Percentiles rank a stretch among this genome's conserved stretches.
These are phyloP conservation scores for Hyphopichia khmerensis DNA, from an alignment of 1,139 yeast genomes.

Conservation along the genomic window DNA sequence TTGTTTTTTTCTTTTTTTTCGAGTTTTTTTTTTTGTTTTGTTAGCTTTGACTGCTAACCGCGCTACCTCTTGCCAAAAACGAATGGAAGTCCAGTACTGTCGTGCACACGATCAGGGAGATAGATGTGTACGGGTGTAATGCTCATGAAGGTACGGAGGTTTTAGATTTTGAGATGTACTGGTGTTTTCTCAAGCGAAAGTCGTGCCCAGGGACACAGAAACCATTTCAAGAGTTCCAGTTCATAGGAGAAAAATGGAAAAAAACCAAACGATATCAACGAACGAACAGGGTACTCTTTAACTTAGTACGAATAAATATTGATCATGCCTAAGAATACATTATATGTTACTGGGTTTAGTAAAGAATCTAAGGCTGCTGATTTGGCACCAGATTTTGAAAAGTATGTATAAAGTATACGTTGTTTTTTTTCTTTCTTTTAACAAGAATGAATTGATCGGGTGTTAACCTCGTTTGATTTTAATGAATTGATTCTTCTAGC, in stretches of 20 bases:
- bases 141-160: too few species aligned
- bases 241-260: too few species aligned
- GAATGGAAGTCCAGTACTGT: too few species aligned
- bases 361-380: constrained; percentile 63
- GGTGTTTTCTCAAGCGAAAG: too few species aligned
- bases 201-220: too few species aligned
- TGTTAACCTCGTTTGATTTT: not conserved
- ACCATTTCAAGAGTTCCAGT: too few species aligned
- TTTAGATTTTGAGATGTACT: too few species aligned
- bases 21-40: not conserved
- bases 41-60: not conserved
- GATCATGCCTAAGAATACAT: constrained; percentile 53
- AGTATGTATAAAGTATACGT: constrained; percentile 41
- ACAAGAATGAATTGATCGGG: too few species aligned
- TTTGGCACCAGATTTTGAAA: constrained; percentile 67
- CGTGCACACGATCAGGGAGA: too few species aligned
- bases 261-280: not conserved
- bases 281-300: not conserved
- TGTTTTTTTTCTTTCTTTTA: too few species aligned
- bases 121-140: too few species aligned
- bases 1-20: not conserved
- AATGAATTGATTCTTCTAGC: not conserved
- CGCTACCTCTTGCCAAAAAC: too few species aligned
- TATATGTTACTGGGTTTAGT: constrained; percentile 63
- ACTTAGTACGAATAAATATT: not conserved